phyloP scores from a whole-genome alignment of 1,284 basidiomycete species.

The Leccinum fuscescens region DNA sequence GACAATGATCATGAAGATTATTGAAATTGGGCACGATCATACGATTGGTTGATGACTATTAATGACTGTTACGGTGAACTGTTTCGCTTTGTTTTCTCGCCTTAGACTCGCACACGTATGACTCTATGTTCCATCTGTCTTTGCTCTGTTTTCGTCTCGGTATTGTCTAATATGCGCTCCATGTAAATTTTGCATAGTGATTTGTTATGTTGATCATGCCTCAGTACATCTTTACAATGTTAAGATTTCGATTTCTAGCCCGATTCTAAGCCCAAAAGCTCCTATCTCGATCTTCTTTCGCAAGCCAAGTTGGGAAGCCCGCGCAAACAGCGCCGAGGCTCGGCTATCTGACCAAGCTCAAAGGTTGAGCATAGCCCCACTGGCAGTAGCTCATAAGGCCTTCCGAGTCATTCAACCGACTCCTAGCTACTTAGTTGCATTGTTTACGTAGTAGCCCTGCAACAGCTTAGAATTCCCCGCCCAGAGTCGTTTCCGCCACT shows the following conservation, averaged over 20 bases:
- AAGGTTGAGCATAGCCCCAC: no score
- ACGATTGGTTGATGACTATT: not conserved
- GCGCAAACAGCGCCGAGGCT: not conserved
- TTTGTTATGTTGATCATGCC: not conserved
- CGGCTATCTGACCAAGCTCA: not conserved
- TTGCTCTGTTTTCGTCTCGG: not conserved
- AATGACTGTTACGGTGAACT: not conserved
- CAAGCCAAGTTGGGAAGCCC: not conserved
- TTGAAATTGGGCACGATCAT: slow-evolving; percentile 3
- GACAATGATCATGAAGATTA: slow-evolving; percentile 10
- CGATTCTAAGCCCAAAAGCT: not conserved
- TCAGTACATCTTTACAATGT: not conserved
- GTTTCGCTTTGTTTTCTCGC: not conserved
- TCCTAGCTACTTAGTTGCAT: not conserved
- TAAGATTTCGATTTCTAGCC: not conserved
- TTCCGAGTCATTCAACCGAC: not conserved
- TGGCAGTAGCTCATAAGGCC: no score
- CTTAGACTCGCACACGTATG: not conserved
- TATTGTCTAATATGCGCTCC: not conserved
- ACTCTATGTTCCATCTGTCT: not conserved
- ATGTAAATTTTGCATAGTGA: not conserved
- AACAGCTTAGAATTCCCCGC: not conserved
- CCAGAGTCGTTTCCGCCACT: not conserved
- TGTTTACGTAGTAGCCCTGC: not conserved
- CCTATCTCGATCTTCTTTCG: not conserved